phyloP scores from a whole-genome alignment of 495 filamentous ascomycete species.

The Elasticomyces elasticus region DNA sequence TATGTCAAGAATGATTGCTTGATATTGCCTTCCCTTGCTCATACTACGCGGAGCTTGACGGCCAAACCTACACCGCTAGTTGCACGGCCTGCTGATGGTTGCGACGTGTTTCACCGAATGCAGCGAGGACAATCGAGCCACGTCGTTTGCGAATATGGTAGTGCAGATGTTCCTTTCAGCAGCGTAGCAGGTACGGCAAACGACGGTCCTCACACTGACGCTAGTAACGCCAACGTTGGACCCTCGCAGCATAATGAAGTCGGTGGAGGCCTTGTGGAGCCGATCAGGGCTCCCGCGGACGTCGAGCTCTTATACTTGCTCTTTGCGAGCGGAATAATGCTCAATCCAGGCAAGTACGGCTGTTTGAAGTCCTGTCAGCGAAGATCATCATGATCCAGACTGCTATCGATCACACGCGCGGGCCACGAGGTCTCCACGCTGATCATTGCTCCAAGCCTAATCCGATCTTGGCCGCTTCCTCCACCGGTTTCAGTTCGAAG shows the following conservation, averaged over 20 bases:
- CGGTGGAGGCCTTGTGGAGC: not conserved
- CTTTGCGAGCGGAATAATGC: not conserved
- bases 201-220: too few relatives aligned
- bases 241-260: not conserved
- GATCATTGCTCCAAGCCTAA: not conserved
- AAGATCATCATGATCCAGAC: not conserved
- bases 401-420: not conserved
- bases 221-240: not conserved
- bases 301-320: not conserved
- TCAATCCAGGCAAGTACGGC: not conserved
- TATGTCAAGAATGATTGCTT: too few relatives aligned
- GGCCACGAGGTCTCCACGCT: not conserved
- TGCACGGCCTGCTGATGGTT: too few relatives aligned
- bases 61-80: too few relatives aligned
- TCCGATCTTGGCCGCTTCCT: not conserved
- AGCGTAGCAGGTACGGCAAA: too few relatives aligned
- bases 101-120: too few relatives aligned
- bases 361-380: not conserved
- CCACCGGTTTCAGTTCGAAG: not conserved
- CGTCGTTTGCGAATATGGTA: too few relatives aligned
- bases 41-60: too few relatives aligned
- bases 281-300: not conserved
- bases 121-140: too few relatives aligned
- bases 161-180: too few relatives aligned
- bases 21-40: too few relatives aligned